Evolutionary conservation across 2,329 filamentous ascomycete species (phyloP), one percentile per base, ranked within the genome.

Genomic region (Colletotrichum noveboracense): DNA sequence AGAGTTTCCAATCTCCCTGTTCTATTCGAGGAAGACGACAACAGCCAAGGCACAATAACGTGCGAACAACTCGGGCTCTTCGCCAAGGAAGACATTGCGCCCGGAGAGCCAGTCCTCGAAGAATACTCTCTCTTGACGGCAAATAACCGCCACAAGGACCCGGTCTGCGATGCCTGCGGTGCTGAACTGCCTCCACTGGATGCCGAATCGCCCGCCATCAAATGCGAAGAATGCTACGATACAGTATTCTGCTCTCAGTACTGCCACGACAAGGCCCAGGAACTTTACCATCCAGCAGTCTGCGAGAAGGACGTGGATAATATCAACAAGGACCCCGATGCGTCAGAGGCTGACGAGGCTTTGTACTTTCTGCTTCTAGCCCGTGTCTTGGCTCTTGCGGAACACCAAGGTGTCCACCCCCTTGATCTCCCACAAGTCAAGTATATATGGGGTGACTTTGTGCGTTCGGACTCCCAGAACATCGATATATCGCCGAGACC

Each of bases 51-150:
- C 30, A 88, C 87, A 78, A 86, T 88, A 10, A 93, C 91, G 7
- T 93, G 92, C 79, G 90, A 91, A 76, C 97, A 99, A 84, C 90
- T 99, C 1, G 97, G 97, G 6, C 90, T 99, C 5, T 98, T 98
- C 82, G 96, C 96, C 9, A 95, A 92, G 79, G 91, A 94, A 77
- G 93, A 98, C 78, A 94, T 98, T 48, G 86, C 88, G 1, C 91
- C 95, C 0, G 94, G 94, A 12, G 94, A 97, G 82, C 88, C 90
- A 7, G 92, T 98, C 3, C 89, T 99, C 34, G 88, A 91, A 64
- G 97, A 99, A 82, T 94, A 94, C 76, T 97, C 96, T 10, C 90
- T 98, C 9, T 87, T 99, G 55, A 98, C 96, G 3, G 96, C 95
- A 61, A 97, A 96, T 79, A 97, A 97, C 82, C 93, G 95, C 34